Evolutionary conservation across 805 yeast genomes (phyloP).

Genomic region (Schizosaccharomyces lindneri): DNA sequence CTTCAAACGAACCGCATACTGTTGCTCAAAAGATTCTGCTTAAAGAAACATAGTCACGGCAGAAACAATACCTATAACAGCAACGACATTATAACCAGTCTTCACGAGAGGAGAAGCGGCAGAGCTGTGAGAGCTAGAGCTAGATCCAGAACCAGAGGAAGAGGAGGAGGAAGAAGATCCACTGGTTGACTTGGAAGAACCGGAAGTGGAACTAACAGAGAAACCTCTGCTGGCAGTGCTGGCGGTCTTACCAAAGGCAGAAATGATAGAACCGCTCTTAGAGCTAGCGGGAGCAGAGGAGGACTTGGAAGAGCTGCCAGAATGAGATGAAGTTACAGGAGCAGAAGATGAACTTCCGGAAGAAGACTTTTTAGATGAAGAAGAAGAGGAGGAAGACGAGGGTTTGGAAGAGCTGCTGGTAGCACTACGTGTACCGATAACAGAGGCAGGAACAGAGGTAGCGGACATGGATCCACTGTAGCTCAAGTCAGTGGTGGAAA

Average conservation of each 20-base stretch:
- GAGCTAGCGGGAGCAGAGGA: neutral
- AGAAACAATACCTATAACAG: neutral
- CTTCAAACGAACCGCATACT: neutral
- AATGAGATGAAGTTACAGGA: neutral
- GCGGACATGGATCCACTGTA: neutral
- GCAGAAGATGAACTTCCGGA: neutral
- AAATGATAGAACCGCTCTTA: neutral
- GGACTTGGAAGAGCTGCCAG: neutral
- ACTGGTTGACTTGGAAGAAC: neutral
- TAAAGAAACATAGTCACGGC: neutral
- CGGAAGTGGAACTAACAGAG: neutral
- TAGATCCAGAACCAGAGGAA: neutral
- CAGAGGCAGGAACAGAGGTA: conserved; percentile 1
- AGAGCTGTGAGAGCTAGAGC: neutral
- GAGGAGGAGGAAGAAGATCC: neutral
- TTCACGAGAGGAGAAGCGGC: neutral
- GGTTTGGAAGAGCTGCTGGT: neutral
- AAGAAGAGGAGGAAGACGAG: neutral
- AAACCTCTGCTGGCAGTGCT: neutral
- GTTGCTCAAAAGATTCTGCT: neutral
- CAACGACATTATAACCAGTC: neutral
- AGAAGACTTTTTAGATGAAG: neutral
- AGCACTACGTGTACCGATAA: neutral
- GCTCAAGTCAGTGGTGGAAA: neutral
- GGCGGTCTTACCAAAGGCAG: neutral